Evolutionary conservation across 768 basidiomycete genomes (phyloP).

Genomic region (Russula griseocarnosa): DNA sequence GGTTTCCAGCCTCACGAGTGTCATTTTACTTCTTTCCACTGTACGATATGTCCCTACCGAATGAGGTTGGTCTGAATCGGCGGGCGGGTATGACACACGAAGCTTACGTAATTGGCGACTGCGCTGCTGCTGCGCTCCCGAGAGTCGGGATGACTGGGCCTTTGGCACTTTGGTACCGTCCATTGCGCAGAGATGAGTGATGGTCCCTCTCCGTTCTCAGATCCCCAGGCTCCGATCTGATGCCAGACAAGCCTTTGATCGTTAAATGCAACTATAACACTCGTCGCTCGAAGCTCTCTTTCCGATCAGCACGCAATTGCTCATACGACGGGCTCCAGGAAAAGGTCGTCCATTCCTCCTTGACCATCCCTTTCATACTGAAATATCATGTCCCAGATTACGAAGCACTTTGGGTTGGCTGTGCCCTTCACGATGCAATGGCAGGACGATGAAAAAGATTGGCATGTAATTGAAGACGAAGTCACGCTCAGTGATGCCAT

Average conservation of each 20-base stretch:
- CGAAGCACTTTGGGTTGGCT: slow-evolving; percentile 76
- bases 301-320: slow-evolving; percentile 74
- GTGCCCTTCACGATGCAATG: slow-evolving; percentile 72
- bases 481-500: slow-evolving; percentile 82
- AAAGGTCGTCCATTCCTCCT: slow-evolving; percentile 46
- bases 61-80: too few species aligned
- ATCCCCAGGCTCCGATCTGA: neutral
- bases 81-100: too few species aligned
- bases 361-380: slow-evolving; percentile 19
- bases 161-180: slow-evolving; percentile 2
- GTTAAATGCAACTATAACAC: slow-evolving; percentile 82
- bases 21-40: too few species aligned
- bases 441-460: slow-evolving; percentile 85
- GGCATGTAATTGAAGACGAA: slow-evolving; percentile 63
- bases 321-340: slow-evolving; percentile 67
- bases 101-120: neutral
- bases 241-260: slow-evolving; percentile 72
- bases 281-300: slow-evolving; percentile 71
- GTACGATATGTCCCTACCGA: too few species aligned
- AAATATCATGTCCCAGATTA: slow-evolving; percentile 50
- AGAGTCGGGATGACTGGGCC: neutral
- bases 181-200: slow-evolving; percentile 16
- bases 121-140: neutral
- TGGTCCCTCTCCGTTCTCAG: neutral
- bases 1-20: too few species aligned